A percentile compares a stretch with the other conserved stretches of the same genome.
Conservation (phyloP, 768 basidiomycete species). For the Pulveroboletus sp. region DNA sequence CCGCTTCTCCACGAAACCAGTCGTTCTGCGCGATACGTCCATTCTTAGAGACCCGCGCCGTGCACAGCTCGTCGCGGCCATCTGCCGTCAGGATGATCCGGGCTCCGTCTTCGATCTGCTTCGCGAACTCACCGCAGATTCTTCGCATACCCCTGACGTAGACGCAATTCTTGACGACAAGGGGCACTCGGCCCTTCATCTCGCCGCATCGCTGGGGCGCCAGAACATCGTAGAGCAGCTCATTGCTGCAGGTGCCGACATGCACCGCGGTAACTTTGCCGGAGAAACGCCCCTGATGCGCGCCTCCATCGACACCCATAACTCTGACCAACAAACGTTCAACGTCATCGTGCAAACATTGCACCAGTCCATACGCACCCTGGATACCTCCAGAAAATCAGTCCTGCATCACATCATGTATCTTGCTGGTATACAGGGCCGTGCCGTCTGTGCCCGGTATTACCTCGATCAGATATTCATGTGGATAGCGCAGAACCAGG, state of each 20-base stretch:
- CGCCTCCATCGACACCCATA: conserved; percentile 84
- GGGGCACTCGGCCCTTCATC: conserved; percentile 90
- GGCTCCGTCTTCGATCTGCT: conserved; percentile 56
- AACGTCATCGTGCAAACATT: conserved; percentile 58
- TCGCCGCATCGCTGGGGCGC: conserved; percentile 84
- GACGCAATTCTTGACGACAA: conserved; percentile 91
- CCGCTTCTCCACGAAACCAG: conserved; percentile 68
- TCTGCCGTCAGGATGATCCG: conserved; percentile 70
- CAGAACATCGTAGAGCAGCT: conserved; percentile 65
- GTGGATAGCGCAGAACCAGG: conserved; percentile 77
- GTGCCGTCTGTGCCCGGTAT: conserved; percentile 78
- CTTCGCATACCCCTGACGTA: conserved; percentile 46
- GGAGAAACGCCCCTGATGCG: conserved; percentile 95
- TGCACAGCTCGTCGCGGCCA: conserved; percentile 58
- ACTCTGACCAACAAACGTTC: conserved; percentile 77
- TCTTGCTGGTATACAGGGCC: conserved; percentile 87
- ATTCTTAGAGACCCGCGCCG: conserved; percentile 51
- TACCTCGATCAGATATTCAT: conserved; percentile 88
- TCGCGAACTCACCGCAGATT: conserved; percentile 54
- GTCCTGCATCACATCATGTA: conserved; percentile 90
- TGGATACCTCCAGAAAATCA: conserved; percentile 82
- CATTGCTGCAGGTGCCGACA: conserved; percentile 75
- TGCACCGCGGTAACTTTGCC: conserved; percentile 85
- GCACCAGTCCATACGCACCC: conserved; percentile 73
- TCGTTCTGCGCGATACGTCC: conserved; percentile 50